Base-by-base conservation (phyloP, 75 land plant genomes). In the Sequoia sempervirens region DNA sequence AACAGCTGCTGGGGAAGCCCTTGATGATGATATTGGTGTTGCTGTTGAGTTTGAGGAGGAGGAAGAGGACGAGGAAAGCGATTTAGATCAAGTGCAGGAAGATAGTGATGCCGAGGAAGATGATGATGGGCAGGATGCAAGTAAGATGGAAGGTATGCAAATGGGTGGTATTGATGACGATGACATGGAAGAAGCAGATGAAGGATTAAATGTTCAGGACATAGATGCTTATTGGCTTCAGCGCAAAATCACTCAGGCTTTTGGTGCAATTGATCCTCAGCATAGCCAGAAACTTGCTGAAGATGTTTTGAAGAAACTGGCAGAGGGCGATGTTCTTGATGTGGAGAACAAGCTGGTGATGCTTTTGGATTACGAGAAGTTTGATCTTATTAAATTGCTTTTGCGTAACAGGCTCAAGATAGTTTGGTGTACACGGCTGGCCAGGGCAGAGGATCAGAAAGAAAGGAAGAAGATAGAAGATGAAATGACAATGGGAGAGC, bases 151-250 rank as follows among this genome's bases (percentile, higher is more conserved):
- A 20, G 98, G 88, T 56, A 97, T 97, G 99, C 99, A 97, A 84
- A 97, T 97, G 99, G 95, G 95, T 54, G 88, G 88, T 54, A 85
- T 91, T 41, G 92, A 92, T 84, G 98, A 95, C 85, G 99, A 95
- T 83, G 98, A 97, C n/a, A 86, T 89, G 88, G 92, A 87, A 53
- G 95, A 93, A 61, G 93, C 93, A 3, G 90, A 95, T 83, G 96
- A 92, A 82, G 94, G 98, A 6, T 66, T 97, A 5, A 97, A 95
- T 84, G 98, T 94, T 46, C 98, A 95, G 83, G 98, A 95, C 58
- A 95, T 97, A 81, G 99, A 95, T 90, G 99, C 99, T n/a, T 95
- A 97, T 81, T 97, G 99, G 99, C 93, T 97, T 76, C 99, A 97
- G 86, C 82, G 99, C 85, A 97, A 94, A 82, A 97, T 97, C 17